Conservation (phyloP, 768 basidiomycete species). For the Tylopilus plumbeoviolaceoides region DNA sequence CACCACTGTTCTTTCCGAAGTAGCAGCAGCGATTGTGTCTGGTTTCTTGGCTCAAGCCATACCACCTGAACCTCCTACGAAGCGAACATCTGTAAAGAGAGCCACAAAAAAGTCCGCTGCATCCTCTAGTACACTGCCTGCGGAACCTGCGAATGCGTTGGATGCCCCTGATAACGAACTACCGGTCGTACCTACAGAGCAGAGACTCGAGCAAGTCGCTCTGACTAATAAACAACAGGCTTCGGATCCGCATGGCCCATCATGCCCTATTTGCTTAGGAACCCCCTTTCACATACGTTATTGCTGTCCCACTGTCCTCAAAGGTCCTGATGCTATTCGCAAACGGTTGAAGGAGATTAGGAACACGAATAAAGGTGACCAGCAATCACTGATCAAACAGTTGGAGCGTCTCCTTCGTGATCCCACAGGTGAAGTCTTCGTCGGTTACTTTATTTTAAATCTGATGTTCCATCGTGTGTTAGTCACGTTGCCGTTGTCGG, state of each 20-base stretch:
- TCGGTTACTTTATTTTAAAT: neutral
- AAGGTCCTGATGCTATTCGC: conserved; percentile 41
- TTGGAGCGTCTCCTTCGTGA: conserved; percentile 35
- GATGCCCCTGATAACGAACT: neutral
- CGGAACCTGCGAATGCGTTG: neutral
- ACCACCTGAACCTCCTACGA: conserved; percentile 8
- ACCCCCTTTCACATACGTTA: conserved; percentile 45
- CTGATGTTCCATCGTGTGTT: conserved; percentile 11
- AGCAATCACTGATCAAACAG: conserved; percentile 36
- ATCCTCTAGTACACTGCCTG: neutral
- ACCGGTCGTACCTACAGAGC: neutral
- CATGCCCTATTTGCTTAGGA: conserved; percentile 45
- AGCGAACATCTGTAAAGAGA: conserved; percentile 10
- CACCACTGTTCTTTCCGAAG: conserved; percentile 11
- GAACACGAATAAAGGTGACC: conserved; percentile 17
- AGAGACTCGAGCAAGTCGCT: neutral
- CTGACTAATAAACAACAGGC: neutral
- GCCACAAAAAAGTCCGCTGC: conserved; percentile 1
- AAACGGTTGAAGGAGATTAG: conserved; percentile 44
- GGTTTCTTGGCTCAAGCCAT: neutral
- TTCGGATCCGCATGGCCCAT: conserved; percentile 2
- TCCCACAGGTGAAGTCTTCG: conserved; percentile 23
- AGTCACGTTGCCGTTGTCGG: neutral
- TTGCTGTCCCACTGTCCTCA: conserved; percentile 45
- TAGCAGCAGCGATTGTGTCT: conserved; percentile 19